Percentiles rank a stretch among this genome's conserved stretches.
Conservation (phyloP, 2,329 filamentous ascomycete genomes). For the Chaetomiaceae sp. region DNA sequence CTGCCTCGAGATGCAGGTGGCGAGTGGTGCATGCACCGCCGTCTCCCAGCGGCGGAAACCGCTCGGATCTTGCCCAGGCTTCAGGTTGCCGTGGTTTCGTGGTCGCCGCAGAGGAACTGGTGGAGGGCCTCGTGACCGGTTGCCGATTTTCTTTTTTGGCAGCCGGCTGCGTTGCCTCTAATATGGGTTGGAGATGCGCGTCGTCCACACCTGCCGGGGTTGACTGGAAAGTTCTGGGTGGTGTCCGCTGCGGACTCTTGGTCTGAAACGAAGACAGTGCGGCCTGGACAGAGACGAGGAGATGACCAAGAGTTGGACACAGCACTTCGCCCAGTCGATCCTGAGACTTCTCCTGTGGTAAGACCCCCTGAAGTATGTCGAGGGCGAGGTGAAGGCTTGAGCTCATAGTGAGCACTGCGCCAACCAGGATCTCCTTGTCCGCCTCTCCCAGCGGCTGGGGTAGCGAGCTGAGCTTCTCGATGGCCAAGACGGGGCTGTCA, state of each 20-base stretch:
- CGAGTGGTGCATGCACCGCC: not conserved
- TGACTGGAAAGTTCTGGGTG: not conserved
- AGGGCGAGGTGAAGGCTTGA: slow-evolving; percentile 24
- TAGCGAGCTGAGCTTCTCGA: slow-evolving; percentile 22
- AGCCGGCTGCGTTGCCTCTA: no score
- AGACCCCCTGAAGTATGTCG: slow-evolving; percentile 21
- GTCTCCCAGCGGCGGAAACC: not conserved
- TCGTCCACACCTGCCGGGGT: no score
- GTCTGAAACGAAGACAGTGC: slow-evolving; percentile 17
- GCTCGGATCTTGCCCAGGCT: not conserved
- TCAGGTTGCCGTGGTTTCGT: not conserved
- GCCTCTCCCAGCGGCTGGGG: slow-evolving; percentile 20
- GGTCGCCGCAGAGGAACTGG: not conserved
- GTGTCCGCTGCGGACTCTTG: not conserved
- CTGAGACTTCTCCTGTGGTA: slow-evolving; percentile 24
- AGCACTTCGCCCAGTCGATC: slow-evolving; percentile 25
- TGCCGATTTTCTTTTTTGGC: not conserved
- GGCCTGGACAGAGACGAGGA: slow-evolving; percentile 16
- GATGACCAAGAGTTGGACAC: slow-evolving; percentile 24
- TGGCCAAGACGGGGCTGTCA: slow-evolving; percentile 20
- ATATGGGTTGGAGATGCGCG: no score
- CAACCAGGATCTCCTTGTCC: slow-evolving; percentile 25
- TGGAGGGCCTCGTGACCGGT: not conserved
- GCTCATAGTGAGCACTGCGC: slow-evolving; percentile 23
- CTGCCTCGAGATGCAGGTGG: not conserved